Evolutionary conservation across 2,329 filamentous ascomycete genomes (phyloP).

Genomic region (Aureobasidium sp.): DNA sequence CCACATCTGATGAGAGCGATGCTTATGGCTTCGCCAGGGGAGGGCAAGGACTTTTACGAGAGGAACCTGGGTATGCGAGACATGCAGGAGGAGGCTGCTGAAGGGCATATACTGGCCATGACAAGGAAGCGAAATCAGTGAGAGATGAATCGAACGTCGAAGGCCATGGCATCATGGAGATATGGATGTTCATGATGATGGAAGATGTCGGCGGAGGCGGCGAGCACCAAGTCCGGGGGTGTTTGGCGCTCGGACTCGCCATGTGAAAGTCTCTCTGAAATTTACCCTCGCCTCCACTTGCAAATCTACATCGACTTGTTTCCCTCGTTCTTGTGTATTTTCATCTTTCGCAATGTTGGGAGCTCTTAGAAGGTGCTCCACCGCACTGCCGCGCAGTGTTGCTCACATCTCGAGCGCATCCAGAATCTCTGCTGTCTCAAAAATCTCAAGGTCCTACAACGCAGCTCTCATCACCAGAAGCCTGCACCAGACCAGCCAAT

Average conservation of each 20-base stretch:
- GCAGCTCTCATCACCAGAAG: conserved; percentile 10
- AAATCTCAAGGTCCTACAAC: conserved; percentile 1
- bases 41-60: conserved; percentile 19
- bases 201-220: background rate
- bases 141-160: background rate
- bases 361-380: conserved; percentile 22
- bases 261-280: conserved; percentile 8
- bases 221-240: background rate
- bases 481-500: conserved; percentile 33
- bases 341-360: background rate
- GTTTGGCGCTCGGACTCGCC: background rate
- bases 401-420: conserved; percentile 14
- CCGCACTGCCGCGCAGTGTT: conserved; percentile 22
- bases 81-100: conserved; percentile 15
- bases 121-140: background rate
- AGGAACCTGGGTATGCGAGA: conserved; percentile 19
- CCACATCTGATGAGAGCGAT: conserved; percentile 20
- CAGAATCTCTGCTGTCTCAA: background rate
- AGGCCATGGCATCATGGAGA: background rate
- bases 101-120: background rate
- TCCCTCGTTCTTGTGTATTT: background rate
- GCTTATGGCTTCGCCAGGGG: conserved; percentile 18
- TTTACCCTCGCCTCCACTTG: conserved; percentile 5
- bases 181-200: no score
- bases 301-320: background rate